Evolutionary conservation across 1,284 basidiomycete species (phyloP).

Genomic region (Athelia psychrophila): DNA sequence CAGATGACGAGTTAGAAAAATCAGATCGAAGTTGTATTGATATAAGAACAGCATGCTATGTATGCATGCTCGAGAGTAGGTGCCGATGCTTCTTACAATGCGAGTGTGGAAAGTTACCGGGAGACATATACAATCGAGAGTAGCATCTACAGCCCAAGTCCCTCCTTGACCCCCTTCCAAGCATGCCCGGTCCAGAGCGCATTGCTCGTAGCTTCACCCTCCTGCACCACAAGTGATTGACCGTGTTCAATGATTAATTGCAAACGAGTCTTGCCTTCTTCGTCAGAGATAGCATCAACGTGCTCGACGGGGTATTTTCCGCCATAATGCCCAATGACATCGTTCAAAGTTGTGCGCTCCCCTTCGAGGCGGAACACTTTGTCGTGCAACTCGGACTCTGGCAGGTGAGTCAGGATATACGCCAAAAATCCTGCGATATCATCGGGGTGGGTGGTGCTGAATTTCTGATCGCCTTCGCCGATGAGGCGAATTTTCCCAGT

Average conservation of each 20-base stretch:
- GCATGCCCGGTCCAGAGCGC: neutral
- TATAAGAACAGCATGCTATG: too few relatives aligned
- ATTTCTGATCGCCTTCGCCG: conserved; percentile 26
- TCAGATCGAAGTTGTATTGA: too few relatives aligned
- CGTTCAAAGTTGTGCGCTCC: conserved; percentile 2
- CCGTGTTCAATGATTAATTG: too few relatives aligned
- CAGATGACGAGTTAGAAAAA: too few relatives aligned
- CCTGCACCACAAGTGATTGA: conserved; percentile 4
- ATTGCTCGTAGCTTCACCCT: conserved; percentile 9
- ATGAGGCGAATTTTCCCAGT: conserved; percentile 28
- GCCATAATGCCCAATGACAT: neutral
- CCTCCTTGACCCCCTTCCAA: neutral
- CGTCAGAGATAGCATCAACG: too few relatives aligned
- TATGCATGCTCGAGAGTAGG: too few relatives aligned
- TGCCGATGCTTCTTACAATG: too few relatives aligned
- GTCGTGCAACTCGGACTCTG: conserved; percentile 23
- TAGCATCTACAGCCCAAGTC: too few relatives aligned
- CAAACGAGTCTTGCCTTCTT: conserved; percentile 2
- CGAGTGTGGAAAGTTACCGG: too few relatives aligned
- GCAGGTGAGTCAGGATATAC: conserved; percentile 29
- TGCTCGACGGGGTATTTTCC: too few relatives aligned
- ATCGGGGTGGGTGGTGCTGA: conserved; percentile 23
- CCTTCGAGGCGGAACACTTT: conserved; percentile 35
- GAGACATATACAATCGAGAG: too few relatives aligned
- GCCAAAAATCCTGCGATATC: conserved; percentile 25